Evolutionary conservation across 148 eudicot genomes (phyloP).

Genomic region (Polygonum maritimum): DNA sequence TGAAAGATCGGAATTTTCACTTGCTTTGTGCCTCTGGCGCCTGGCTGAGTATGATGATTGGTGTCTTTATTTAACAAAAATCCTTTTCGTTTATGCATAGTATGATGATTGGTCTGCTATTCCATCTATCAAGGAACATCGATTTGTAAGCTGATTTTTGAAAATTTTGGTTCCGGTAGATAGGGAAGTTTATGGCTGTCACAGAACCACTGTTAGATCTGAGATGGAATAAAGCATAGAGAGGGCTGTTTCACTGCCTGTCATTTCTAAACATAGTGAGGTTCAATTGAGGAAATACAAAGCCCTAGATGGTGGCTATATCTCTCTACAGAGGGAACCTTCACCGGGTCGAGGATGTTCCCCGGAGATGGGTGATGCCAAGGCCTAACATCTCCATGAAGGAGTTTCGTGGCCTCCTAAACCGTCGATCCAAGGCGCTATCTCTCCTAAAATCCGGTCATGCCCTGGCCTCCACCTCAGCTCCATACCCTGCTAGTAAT

Average conservation of each 20-base stretch:
- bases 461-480: constrained; percentile 18
- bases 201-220: background rate
- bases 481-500: background rate
- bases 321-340: constrained; percentile 84
- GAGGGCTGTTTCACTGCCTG: background rate
- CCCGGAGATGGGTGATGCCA: constrained; percentile 65
- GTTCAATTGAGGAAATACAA: background rate
- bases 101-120: background rate
- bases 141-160: background rate
- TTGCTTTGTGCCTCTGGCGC: too few species aligned
- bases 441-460: constrained; percentile 35
- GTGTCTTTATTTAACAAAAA: background rate
- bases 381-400: constrained; percentile 42
- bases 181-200: background rate
- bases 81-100: background rate
- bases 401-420: constrained; percentile 49
- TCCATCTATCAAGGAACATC: background rate
- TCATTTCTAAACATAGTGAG: background rate
- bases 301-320: constrained; percentile 64
- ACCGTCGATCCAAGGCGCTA: constrained; percentile 67
- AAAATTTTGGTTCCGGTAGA: background rate
- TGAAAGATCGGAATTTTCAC: too few species aligned
- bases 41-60: background rate
- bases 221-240: background rate
- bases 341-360: constrained; percentile 51